Conservation (phyloP, 1,284 basidiomycete species). For the Sanghuangporus sanghuang region DNA sequence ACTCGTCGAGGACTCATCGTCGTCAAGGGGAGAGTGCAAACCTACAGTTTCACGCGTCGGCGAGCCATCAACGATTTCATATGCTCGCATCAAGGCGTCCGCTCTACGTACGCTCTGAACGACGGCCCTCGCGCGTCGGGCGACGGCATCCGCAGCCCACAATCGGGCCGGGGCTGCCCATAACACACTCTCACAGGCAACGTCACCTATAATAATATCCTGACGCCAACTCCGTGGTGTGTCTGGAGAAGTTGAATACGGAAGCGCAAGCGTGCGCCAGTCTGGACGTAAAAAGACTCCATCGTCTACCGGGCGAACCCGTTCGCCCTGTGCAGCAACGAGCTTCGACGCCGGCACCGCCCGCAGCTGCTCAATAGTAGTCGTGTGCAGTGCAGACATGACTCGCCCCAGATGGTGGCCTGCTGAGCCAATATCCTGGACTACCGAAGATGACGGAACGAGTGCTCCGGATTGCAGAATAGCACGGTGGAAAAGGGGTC, state of each 20-base stretch:
- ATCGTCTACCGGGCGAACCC: conserved; percentile 58
- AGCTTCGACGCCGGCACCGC: conserved; percentile 50
- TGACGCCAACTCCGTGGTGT: conserved; percentile 33
- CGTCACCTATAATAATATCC: conserved; percentile 70
- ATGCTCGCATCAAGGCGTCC: conserved; percentile 54
- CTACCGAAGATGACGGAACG: conserved; percentile 17
- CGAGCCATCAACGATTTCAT: conserved; percentile 45
- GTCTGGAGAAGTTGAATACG: conserved; percentile 5
- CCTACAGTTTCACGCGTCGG: background rate
- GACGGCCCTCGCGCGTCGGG: conserved; percentile 62
- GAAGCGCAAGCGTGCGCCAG: conserved; percentile 46
- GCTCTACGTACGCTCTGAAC: conserved; percentile 63
- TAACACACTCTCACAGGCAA: conserved; percentile 55
- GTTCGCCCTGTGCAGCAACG: conserved; percentile 38
- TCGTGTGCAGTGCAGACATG: conserved; percentile 47
- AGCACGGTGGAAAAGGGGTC: conserved; percentile 18
- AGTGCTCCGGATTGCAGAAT: conserved; percentile 20
- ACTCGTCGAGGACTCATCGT: background rate
- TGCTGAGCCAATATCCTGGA: conserved; percentile 52
- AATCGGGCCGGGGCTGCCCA: conserved; percentile 53
- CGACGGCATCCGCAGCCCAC: conserved; percentile 56
- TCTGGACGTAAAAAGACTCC: conserved; percentile 57
- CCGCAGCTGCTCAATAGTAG: conserved; percentile 56
- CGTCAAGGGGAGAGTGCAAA: background rate
- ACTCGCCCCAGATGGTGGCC: conserved; percentile 63